These are phyloP conservation scores for Phytopythium mirpurense DNA, from an alignment of 352 stramenopile species.

Conservation along the genomic window DNA sequence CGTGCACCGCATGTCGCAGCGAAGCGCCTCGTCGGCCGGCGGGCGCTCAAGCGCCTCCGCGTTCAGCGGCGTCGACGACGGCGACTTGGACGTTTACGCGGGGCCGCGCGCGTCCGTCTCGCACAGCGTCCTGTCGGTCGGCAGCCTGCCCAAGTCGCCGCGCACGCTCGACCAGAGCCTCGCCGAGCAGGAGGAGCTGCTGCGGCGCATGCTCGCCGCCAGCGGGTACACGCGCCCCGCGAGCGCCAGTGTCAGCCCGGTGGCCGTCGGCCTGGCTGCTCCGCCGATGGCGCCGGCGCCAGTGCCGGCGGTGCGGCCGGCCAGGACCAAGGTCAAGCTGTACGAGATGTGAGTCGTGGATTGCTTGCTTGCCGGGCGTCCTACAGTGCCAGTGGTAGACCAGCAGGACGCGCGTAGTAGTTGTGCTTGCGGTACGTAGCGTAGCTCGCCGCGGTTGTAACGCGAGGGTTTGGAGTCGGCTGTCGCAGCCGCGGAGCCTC, in stretches of 20 bases:
- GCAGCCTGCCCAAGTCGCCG: conserved; percentile 15
- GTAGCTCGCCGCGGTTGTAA: no score
- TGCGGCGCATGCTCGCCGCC: conserved; percentile 34
- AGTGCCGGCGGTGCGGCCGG: background rate
- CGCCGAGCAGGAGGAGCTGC: conserved; percentile 35
- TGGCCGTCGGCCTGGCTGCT: background rate
- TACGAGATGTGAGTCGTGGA: conserved; percentile 3
- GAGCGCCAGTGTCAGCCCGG: background rate
- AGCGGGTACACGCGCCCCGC: conserved; percentile 8
- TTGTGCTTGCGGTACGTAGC: no score
- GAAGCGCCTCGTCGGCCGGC: conserved; percentile 1
- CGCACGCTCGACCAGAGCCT: conserved; percentile 31
- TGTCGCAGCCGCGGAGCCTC: no score
- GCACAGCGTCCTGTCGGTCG: conserved; percentile 7
- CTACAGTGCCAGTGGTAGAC: no score
- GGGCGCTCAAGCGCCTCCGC: background rate
- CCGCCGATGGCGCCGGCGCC: conserved; percentile 11
- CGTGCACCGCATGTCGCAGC: conserved; percentile 10
- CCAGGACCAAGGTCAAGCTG: conserved; percentile 6
- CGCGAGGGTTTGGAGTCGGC: no score
- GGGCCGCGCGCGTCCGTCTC: conserved; percentile 16
- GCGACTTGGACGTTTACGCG: conserved; percentile 22
- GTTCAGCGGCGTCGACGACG: conserved; percentile 6
- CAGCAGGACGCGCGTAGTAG: no score
- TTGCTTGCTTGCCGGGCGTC: no score